Conservation (phyloP, 495 filamentous ascomycete genomes). For the Xylaria venustula region DNA sequence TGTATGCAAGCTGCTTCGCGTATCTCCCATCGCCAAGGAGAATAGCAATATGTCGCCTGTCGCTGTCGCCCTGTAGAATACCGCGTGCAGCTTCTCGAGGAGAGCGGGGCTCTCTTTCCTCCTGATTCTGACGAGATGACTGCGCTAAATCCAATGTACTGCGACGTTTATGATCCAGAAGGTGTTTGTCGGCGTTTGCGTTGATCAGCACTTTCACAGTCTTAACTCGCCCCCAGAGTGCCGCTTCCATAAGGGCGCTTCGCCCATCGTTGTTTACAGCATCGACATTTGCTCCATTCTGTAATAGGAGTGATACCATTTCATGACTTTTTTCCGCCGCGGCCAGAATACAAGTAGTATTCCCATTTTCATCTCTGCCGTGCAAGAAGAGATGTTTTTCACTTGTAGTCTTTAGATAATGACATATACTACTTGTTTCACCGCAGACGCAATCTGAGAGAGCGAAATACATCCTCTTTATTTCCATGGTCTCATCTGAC, state of each 20-base stretch:
- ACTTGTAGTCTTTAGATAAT: no score
- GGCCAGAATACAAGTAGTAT: background rate
- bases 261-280: background rate
- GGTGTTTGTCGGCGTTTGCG: constrained; percentile 16
- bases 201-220: background rate
- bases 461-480: no score
- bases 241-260: constrained; percentile 8
- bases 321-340: background rate
- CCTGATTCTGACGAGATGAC: background rate
- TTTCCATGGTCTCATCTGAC: no score
- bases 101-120: background rate
- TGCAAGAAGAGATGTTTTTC: no score
- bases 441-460: no score
- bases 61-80: background rate
- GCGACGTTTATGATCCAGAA: background rate
- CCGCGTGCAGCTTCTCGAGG: background rate
- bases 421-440: no score
- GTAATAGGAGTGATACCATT: background rate
- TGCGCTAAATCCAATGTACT: background rate
- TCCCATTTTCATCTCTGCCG: no score
- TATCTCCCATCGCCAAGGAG: background rate
- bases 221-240: constrained; percentile 9
- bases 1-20: no score
- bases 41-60: background rate
- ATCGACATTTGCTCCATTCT: background rate